Percentiles rank a stretch among this genome's conserved stretches.
Evolutionary conservation across 192 early-diverging fungal genomes (phyloP).

Genomic region (Coemansia sp.): DNA sequence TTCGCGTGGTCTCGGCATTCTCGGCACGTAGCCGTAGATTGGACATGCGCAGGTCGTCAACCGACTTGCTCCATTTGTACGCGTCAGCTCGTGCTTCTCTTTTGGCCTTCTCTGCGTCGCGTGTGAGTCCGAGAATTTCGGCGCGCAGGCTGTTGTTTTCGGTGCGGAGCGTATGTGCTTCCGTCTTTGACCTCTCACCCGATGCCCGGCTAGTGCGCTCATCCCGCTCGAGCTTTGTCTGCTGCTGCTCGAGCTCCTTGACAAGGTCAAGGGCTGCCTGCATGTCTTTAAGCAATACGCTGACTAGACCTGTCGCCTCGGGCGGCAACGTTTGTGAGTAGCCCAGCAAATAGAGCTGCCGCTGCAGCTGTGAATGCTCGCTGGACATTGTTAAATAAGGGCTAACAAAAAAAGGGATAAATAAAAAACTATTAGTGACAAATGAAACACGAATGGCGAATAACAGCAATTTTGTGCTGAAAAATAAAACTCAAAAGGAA

Average conservation of each 20-base stretch:
- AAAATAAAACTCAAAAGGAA: neutral
- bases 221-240: slow-evolving; percentile 26
- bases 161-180: slow-evolving; percentile 26
- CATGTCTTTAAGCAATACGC: slow-evolving; percentile 38
- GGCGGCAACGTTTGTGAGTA: slow-evolving; percentile 38
- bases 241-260: slow-evolving; percentile 31
- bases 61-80: slow-evolving; percentile 12
- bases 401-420: neutral
- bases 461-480: neutral
- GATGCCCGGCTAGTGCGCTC: slow-evolving; percentile 27
- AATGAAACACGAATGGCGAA: neutral
- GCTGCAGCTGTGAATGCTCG: slow-evolving; percentile 30
- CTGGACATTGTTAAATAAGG: slow-evolving; percentile 19
- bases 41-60: slow-evolving; percentile 33
- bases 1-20: slow-evolving; percentile 9
- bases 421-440: slow-evolving; percentile 4
- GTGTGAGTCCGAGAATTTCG: slow-evolving; percentile 29
- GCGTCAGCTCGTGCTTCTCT: slow-evolving; percentile 24
- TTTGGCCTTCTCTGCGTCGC: slow-evolving; percentile 20
- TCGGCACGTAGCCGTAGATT: slow-evolving; percentile 32
- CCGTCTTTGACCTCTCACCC: slow-evolving; percentile 9
- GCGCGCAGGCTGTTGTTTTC: slow-evolving; percentile 46
- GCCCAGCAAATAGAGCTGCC: slow-evolving; percentile 45
- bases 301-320: slow-evolving; percentile 20
- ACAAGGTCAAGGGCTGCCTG: slow-evolving; percentile 42